Base-by-base conservation (phyloP, 179 eudicot genomes). In the Carnegiea gigantea region DNA sequence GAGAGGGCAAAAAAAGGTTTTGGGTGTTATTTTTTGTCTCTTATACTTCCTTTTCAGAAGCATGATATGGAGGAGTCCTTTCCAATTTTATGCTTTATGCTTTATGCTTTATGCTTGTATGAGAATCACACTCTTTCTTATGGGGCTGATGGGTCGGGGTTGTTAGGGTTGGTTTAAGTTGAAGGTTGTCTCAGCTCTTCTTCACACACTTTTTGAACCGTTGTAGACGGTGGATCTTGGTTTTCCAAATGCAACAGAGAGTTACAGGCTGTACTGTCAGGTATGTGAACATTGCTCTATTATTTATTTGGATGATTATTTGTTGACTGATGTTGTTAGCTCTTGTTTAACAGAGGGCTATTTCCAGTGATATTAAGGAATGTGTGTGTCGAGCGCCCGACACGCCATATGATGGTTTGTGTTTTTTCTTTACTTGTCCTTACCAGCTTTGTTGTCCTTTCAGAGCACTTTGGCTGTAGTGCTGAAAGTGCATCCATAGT, bases 381-480 rank as follows among this genome's bases (percentile, higher is more conserved):
- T 91, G 95, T 73, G 99, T 97, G 24, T 95, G 98, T 81, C 93
- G 99, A 86, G 99, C 98, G 18, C 99, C 99, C 78, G 99, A 97
- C 86, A 95, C 95, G 64, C 94, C 97, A 82, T 97, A 93, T 77
- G 94, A 97, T 89, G 99, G 99, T 97, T 71, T 74, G 94, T 87
- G 48, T 78, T 83, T 81, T 59, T 49, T 77, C 82, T 14, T 14
- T 4, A 59, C 21, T 33, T 77, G 23, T n/a, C n/a, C n/a, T n/a
- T n/a, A n/a, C n/a, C n/a, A n/a, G 46, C 30, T 67, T 28, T 73
- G 18, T 79, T 65, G n/a, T 59, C 54, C 23, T 44, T 46, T 46
- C 30, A 40, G 13, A 64, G 15, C 21, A 9, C 44, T 59, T 65
- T 73, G 11, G 36, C 30, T 72, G 40, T 24, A 77, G 12, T 81